phyloP scores from a whole-genome alignment of 768 basidiomycete species.

The Lentinus tigrinus region DNA sequence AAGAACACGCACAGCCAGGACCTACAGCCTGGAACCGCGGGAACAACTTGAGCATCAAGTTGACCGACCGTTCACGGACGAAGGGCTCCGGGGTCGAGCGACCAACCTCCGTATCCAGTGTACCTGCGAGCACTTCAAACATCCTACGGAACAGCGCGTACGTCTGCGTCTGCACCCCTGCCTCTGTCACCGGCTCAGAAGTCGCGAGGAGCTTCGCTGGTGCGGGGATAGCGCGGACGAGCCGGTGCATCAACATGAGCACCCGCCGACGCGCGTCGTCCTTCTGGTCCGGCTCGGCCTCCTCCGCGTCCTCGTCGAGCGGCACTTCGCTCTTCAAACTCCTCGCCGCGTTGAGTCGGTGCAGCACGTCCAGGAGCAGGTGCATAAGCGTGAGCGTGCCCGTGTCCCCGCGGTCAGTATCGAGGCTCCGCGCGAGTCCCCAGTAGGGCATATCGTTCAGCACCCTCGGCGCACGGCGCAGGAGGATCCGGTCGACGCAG shows the following conservation, averaged over 20 bases:
- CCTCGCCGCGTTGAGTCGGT: conserved; percentile 1
- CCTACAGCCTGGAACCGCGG: conserved; percentile 12
- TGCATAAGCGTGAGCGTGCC: conserved; percentile 8
- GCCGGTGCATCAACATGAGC: conserved; percentile 10
- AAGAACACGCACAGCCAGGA: conserved; percentile 1
- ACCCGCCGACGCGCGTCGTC: conserved; percentile 2
- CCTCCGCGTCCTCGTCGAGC: neutral
- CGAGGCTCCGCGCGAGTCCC: conserved; percentile 1
- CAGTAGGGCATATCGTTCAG: conserved; percentile 15
- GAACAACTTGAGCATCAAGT: conserved; percentile 14
- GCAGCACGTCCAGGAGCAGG: conserved; percentile 13
- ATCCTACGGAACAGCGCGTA: conserved; percentile 1
- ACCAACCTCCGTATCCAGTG: neutral
- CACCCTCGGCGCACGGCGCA: conserved; percentile 9
- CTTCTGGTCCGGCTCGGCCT: neutral
- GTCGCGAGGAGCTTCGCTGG: neutral
- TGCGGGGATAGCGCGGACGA: conserved; percentile 6
- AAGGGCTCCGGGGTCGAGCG: neutral
- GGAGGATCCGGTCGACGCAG: conserved; percentile 10
- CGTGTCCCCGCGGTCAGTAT: neutral
- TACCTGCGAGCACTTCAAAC: conserved; percentile 8
- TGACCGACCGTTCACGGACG: conserved; percentile 11
- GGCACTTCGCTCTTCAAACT: neutral
- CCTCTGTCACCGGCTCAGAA: neutral
- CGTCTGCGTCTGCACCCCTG: neutral